Base-by-base conservation (phyloP, 73 alveolate genomes). In the Strombidium stylifer region DNA sequence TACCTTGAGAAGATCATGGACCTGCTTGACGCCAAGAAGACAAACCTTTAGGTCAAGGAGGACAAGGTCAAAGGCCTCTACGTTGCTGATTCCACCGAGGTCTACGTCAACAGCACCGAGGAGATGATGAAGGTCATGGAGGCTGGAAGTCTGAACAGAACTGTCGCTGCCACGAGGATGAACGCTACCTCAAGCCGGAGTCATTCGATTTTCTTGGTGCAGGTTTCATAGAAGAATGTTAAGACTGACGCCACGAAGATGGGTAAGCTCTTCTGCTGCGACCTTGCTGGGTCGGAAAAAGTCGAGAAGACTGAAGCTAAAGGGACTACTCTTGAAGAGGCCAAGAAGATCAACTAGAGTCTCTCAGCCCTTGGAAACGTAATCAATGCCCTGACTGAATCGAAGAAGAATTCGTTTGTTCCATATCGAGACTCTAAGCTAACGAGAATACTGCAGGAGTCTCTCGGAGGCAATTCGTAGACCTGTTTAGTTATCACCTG, bases 121-220 rank as follows among this genome's bases (percentile, higher is more conserved):
- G 98, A 96, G 64, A 96, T 96, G 98, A 66, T 81, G 42, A 85
- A 88, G 1, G 96, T 96, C 3, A 91, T 96, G 94, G 59, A 81
- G 16, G 90, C 94, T n/a, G 99, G 99, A 0, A 60, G 96, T 20
- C 60, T 73, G 31, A 96, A 93, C 67, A 73, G 99, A 53, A 80
- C 98, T 6, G 89, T 96, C 21, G 97, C 99, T n/a, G 97, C 98
- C 0, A 96, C 99, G 0, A 79, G 97, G 73, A 93, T 96, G 99
- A 96, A 96, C 64, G 97, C 87, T 32, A 92, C 87, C 62, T 81
- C 96, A 4, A 91, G 98, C 4, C 57, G 99, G 57, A 79, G 96
- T 8, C 99, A 96, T 84, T 84, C 97, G 10, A 42, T 96, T 39
- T 96, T 96, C 74, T 73, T 85, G 24, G 81, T 92, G 0, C 80